A percentile compares a stretch with the other conserved stretches of the same genome.
Conservation (phyloP, 306 rosid species). For the Urtica urens region DNA sequence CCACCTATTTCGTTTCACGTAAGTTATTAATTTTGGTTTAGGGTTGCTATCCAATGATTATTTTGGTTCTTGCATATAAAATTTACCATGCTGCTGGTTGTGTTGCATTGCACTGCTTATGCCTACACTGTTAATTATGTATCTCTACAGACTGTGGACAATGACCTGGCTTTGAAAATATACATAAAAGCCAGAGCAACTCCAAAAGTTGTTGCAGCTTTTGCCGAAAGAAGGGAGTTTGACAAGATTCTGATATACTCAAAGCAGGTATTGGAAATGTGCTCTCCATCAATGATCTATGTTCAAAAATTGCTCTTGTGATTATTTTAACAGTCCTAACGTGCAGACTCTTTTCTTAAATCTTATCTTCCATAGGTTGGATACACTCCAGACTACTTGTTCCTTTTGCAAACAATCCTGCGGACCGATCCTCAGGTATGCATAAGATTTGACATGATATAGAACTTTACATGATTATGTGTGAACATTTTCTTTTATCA, state of each 20-base stretch:
- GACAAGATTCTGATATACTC: constrained; percentile 96
- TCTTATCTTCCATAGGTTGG: constrained; percentile 63
- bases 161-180: constrained; percentile 87
- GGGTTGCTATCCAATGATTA: too few species aligned
- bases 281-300: neutral
- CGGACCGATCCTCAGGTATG: constrained; percentile 94
- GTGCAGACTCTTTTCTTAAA: constrained; percentile 13
- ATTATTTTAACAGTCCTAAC: neutral
- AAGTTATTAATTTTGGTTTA: too few species aligned
- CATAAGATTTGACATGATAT: neutral
- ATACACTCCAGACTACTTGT: constrained; percentile 92
- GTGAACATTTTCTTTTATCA: too few species aligned
- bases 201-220: constrained; percentile 98
- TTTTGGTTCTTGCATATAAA: too few species aligned
- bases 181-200: constrained; percentile 98
- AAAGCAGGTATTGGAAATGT: constrained; percentile 57
- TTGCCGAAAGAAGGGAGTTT: constrained; percentile 98
- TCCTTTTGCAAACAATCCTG: constrained; percentile 94
- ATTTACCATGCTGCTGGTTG: neutral
- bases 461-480: too few species aligned
- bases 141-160: constrained; percentile 99
- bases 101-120: constrained; percentile 3
- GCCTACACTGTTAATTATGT: constrained; percentile 21
- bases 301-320: neutral
- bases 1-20: neutral